phyloP scores from a whole-genome alignment of 2,329 filamentous ascomycete genomes.

The Mycocentrospora acerina region DNA sequence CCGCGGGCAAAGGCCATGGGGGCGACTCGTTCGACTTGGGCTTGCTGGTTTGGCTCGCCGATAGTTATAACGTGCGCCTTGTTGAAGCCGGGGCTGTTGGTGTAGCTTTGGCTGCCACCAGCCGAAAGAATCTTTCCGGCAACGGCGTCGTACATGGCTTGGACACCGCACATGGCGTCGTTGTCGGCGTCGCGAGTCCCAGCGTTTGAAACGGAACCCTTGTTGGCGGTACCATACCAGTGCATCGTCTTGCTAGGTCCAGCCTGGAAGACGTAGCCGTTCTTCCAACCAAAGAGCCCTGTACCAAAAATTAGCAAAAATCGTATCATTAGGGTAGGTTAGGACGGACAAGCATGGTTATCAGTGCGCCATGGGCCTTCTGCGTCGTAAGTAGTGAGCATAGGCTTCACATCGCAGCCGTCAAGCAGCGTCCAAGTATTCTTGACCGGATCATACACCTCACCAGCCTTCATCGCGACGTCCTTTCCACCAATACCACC shows the following conservation, averaged over 20 bases:
- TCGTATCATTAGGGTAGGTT: too few relatives aligned
- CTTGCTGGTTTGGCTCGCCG: too few relatives aligned
- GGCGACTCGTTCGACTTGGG: conserved; percentile 7
- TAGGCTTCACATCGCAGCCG: conserved; percentile 49
- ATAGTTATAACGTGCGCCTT: too few relatives aligned
- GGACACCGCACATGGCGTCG: conserved; percentile 58
- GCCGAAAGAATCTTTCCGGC: conserved; percentile 12
- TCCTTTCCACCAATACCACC: conserved; percentile 49
- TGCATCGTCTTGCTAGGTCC: conserved; percentile 58
- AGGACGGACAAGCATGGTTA: conserved; percentile 57
- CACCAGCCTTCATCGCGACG: too few relatives aligned
- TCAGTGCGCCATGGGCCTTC: conserved; percentile 50
- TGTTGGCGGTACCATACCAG: conserved; percentile 55
- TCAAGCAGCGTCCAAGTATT: conserved; percentile 52
- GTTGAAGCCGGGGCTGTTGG: conserved; percentile 24
- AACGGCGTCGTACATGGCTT: conserved; percentile 56
- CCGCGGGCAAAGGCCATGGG: conserved; percentile 31
- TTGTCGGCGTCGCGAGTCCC: conserved; percentile 48
- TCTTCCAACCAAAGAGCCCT: conserved; percentile 57
- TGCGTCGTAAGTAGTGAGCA: conserved; percentile 55
- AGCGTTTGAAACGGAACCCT: conserved; percentile 46
- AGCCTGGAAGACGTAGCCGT: conserved; percentile 55
- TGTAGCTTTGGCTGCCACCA: conserved; percentile 54
- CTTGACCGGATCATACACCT: conserved; percentile 46
- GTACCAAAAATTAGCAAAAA: too few relatives aligned